Conservation (phyloP, 2,329 filamentous ascomycete species). For the Cercospora sp. region DNA sequence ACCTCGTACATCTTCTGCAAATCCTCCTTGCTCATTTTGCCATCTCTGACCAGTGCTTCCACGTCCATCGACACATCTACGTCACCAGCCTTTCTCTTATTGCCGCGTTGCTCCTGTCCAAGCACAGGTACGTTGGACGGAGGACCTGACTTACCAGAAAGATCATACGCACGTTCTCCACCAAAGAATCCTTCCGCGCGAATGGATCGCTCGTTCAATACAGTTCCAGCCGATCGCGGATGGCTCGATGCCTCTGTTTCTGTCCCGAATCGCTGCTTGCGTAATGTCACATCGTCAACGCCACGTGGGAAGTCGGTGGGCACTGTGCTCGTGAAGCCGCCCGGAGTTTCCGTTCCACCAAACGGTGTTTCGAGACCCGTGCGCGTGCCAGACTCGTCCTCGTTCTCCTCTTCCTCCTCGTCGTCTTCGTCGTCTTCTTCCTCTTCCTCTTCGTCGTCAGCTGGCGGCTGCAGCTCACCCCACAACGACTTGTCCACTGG, state of each 20-base stretch:
- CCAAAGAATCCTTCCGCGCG: conserved; percentile 92
- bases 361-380: conserved; percentile 68
- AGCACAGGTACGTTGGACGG: conserved; percentile 67
- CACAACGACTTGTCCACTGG: conserved; percentile 84
- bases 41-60: conserved; percentile 71
- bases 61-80: conserved; percentile 90
- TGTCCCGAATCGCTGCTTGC: conserved; percentile 80
- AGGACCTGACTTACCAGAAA: conserved; percentile 48
- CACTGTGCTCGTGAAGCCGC: conserved; percentile 75
- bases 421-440: conserved; percentile 65
- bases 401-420: conserved; percentile 71
- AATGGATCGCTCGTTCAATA: conserved; percentile 85
- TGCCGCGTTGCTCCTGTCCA: conserved; percentile 73
- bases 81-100: conserved; percentile 89
- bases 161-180: conserved; percentile 88
- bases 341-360: conserved; percentile 72
- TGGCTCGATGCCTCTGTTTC: conserved; percentile 79
- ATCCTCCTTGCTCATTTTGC: conserved; percentile 82
- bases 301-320: conserved; percentile 76
- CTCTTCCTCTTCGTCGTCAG: conserved; percentile 56
- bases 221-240: conserved; percentile 80
- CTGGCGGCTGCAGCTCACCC: conserved; percentile 84
- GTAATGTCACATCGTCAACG: conserved; percentile 83
- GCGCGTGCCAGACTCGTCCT: conserved; percentile 56
- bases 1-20: conserved; percentile 77